Conservation (phyloP, 2,329 filamentous ascomycete genomes). For the Fusarium tanahbumbuense region DNA sequence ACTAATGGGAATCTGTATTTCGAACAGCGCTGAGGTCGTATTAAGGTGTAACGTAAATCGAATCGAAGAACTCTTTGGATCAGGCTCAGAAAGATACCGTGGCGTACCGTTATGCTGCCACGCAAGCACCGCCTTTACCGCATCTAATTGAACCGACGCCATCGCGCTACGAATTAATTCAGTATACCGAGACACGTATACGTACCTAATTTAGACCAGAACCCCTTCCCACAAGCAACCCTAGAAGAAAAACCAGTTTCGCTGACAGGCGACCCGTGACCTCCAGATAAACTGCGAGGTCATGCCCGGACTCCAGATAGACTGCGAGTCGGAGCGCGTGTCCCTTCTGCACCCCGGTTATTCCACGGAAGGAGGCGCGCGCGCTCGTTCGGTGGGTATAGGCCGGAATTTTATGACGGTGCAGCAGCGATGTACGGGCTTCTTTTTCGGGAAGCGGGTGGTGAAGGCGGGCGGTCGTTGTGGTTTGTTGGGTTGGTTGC, state of each 20-base stretch:
- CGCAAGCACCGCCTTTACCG: neutral
- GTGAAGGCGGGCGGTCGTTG: neutral
- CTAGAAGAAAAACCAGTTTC: neutral
- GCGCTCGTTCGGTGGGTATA: conserved; percentile 1
- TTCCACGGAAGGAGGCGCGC: neutral
- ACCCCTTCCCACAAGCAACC: neutral
- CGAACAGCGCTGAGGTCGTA: neutral
- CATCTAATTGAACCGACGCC: neutral
- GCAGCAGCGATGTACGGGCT: neutral
- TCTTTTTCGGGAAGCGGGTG: neutral
- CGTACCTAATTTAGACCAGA: neutral
- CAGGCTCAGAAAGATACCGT: neutral
- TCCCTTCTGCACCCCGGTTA: conserved; percentile 5
- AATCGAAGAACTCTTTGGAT: neutral
- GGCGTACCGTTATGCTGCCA: neutral
- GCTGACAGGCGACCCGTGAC: neutral
- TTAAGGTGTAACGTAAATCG: neutral
- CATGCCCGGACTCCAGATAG: neutral
- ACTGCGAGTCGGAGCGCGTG: neutral
- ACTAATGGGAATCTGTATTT: neutral
- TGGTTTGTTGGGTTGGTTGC: neutral
- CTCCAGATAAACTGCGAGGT: neutral
- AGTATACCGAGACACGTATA: neutral
- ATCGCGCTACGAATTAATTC: neutral
- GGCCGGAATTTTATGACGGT: neutral